Base-by-base conservation (phyloP, 1,284 basidiomycete species). In the Cryptococcus sp. region DNA sequence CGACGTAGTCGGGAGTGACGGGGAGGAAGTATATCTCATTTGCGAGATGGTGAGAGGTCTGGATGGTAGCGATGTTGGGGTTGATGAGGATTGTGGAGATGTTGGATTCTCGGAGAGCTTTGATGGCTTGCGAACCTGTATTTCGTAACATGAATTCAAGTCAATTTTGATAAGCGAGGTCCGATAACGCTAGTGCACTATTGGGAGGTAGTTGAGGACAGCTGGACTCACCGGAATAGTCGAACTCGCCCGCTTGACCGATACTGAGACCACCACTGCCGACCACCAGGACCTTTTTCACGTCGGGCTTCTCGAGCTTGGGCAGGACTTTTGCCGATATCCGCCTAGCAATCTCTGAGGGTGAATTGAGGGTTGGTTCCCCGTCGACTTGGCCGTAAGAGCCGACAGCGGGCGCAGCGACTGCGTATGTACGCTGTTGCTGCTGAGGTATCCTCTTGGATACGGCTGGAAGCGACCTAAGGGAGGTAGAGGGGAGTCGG, bases 211-310 rank as follows among this genome's bases (percentile, higher is more conserved):
- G 31, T 35, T 35, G 31, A 35, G 31, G 7, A 8, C 8, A 35
- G 31, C 31, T 35, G 17, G 38, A 60, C 80, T 69, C 53, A 82
- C 90, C 96, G 27, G 93, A 97, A 81, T 99, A 99, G 80, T 99
- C 96, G 80, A 99, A 99, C 80, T 99, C 96, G 79, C 96, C 96
- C 5, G 96, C 96, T 80, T 99, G 96, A 47, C 96, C 96, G 65
- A 99, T 99, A 74, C 88, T 90, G 50, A 99, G 87, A 62, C 96
- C 96, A 72, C 96, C 96, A 65, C 89, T 91, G 64, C 96, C 96
- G 52, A 99, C 93, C 59, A 99, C 91, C 61, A 99, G 85, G 51
- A 99, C 96, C 77, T 95, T 96, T 77, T 90, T 88, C 49, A 99
- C 95, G 69, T 97, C 77, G 50, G 87, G 86, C 61, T 89, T 88